Evolutionary conservation across 495 filamentous ascomycete genomes (phyloP).

Genomic region (Trichoderma virens): DNA sequence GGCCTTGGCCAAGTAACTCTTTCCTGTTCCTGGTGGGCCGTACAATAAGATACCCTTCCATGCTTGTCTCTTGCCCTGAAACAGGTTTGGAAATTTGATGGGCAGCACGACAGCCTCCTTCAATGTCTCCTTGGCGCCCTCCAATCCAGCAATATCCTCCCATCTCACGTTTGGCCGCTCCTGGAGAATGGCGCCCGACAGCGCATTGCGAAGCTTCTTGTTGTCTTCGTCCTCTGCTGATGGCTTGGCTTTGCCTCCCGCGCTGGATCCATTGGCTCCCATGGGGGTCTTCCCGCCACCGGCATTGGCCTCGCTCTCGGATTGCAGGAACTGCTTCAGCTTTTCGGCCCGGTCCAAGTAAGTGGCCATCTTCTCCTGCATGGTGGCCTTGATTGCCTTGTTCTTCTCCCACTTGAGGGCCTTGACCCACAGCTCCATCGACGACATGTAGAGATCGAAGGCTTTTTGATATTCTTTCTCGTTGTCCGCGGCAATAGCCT

Average conservation of each 20-base stretch:
- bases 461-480: constrained; percentile 94
- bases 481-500: constrained; percentile 93
- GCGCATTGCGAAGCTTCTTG: constrained; percentile 86
- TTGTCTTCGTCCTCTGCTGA: constrained; percentile 58
- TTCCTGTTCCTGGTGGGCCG: constrained; percentile 93
- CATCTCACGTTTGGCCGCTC: constrained; percentile 93
- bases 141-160: constrained; percentile 97
- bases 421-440: constrained; percentile 92
- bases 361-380: constrained; percentile 81
- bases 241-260: constrained; percentile 42
- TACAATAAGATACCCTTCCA: constrained; percentile 98
- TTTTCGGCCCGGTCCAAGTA: constrained; percentile 99
- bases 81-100: constrained; percentile 96
- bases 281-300: constrained; percentile 75
- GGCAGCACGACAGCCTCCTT: constrained; percentile 97
- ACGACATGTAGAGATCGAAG: constrained; percentile 87
- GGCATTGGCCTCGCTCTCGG: constrained; percentile 53
- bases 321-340: constrained; percentile 76
- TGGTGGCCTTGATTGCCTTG: constrained; percentile 89
- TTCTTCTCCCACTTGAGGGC: constrained; percentile 99
- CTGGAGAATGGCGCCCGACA: constrained; percentile 85
- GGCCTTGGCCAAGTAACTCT: constrained; percentile 92
- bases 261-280: constrained; percentile 77
- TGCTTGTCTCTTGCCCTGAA: constrained; percentile 92
- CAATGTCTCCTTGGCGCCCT: constrained; percentile 89